Percentiles rank a stretch among this genome's conserved stretches.
phyloP scores from a whole-genome alignment of 805 yeast genomes.

The Wickerhamomyces hampshirensis region DNA sequence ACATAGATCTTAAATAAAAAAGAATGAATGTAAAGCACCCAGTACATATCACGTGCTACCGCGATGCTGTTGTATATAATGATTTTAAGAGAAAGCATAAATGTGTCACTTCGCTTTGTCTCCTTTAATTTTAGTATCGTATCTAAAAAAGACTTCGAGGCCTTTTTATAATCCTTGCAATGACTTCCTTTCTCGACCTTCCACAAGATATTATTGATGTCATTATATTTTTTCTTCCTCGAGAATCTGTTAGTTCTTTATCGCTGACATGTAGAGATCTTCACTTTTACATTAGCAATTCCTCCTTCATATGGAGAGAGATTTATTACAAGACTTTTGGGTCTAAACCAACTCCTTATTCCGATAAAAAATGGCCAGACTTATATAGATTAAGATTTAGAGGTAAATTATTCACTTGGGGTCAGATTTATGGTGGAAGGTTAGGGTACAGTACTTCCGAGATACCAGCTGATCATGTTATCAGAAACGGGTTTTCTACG shows the following conservation, averaged over 20 bases:
- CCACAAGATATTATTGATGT: constrained; percentile 33
- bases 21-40: too few relatives aligned
- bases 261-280: constrained; percentile 36
- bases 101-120: too few relatives aligned
- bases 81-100: too few relatives aligned
- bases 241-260: constrained; percentile 35
- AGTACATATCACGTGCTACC: too few relatives aligned
- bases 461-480: constrained; percentile 23
- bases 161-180: too few relatives aligned
- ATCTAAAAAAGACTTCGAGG: too few relatives aligned
- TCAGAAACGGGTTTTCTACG: constrained; percentile 17
- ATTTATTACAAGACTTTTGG: constrained; percentile 43
- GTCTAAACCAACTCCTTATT: constrained; percentile 36
- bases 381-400: constrained; percentile 36
- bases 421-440: constrained; percentile 37
- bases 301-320: constrained; percentile 39
- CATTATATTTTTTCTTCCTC: constrained; percentile 23
- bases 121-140: too few relatives aligned
- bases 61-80: too few relatives aligned
- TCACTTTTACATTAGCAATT: constrained; percentile 30
- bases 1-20: too few relatives aligned
- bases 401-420: constrained; percentile 49
- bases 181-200: constrained; percentile 6
- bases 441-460: constrained; percentile 36
- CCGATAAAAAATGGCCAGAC: constrained; percentile 44